Percentiles rank a stretch among this genome's conserved stretches.
phyloP scores from a whole-genome alignment of 345 rosid species.

The Excoecaria cochinchinensis region DNA sequence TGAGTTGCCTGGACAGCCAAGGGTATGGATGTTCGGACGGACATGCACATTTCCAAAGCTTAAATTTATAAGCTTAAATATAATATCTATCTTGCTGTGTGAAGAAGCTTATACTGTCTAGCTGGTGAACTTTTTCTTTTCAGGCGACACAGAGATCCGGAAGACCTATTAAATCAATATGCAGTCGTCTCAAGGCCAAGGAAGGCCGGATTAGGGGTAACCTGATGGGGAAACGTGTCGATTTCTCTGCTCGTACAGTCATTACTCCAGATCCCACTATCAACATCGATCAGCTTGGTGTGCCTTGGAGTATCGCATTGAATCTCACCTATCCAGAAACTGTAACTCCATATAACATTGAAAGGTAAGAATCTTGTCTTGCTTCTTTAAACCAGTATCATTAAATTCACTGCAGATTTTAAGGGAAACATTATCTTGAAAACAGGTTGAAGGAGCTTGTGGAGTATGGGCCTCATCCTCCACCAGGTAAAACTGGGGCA shows the following conservation, averaged over 20 bases:
- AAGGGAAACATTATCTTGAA: conserved; percentile 2
- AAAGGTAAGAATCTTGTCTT: conserved; percentile 49
- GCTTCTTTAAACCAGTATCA: neutral
- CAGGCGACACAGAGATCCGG: conserved; percentile 99
- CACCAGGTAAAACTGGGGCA: conserved; percentile 96
- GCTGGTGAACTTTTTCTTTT: conserved; percentile 20
- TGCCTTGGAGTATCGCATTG: conserved; percentile 96
- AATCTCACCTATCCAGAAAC: conserved; percentile 96
- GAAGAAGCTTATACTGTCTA: conserved; percentile 9
- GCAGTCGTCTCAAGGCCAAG: conserved; percentile 96
- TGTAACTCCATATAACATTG: conserved; percentile 95
- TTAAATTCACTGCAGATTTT: conserved; percentile 4
- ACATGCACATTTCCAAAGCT: neutral
- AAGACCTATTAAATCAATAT: conserved; percentile 92
- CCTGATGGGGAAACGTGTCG: conserved; percentile 98
- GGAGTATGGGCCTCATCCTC: conserved; percentile 96
- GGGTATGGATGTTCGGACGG: conserved; percentile 47
- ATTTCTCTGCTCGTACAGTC: conserved; percentile 97
- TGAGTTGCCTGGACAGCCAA: conserved; percentile 96
- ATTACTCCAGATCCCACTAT: conserved; percentile 98
- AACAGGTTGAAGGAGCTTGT: conserved; percentile 90
- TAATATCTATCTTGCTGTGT: neutral
- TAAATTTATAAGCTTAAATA: neutral
- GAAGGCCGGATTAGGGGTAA: conserved; percentile 97
- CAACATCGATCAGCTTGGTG: conserved; percentile 91